phyloP scores from a whole-genome alignment of 2,329 filamentous ascomycete species.

The Penicillium digitatum region DNA sequence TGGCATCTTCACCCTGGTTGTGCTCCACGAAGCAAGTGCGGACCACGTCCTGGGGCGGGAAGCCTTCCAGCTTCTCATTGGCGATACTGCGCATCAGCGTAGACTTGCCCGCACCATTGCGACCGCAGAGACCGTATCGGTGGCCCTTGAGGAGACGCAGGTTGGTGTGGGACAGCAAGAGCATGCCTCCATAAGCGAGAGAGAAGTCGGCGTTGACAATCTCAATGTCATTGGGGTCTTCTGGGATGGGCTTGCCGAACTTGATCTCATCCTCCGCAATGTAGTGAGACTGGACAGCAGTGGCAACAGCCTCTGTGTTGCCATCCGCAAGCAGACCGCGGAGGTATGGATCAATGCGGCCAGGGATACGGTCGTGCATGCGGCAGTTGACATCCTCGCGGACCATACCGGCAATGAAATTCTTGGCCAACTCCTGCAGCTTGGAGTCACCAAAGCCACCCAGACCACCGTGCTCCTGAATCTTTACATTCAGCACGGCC shows the following conservation, averaged over 20 bases:
- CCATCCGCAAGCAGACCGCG: slow-evolving; percentile 62
- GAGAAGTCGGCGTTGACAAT: slow-evolving; percentile 99
- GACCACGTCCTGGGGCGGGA: slow-evolving; percentile 86
- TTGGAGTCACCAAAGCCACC: slow-evolving; percentile 58
- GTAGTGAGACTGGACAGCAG: slow-evolving; percentile 72
- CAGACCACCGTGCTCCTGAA: slow-evolving; percentile 65
- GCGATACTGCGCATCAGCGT: slow-evolving; percentile 97
- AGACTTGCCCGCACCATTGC: slow-evolving; percentile 98
- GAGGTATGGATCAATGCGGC: slow-evolving; percentile 70
- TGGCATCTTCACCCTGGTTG: slow-evolving; percentile 96
- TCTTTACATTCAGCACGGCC: slow-evolving; percentile 68
- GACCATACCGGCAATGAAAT: slow-evolving; percentile 78
- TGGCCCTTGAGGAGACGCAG: slow-evolving; percentile 91
- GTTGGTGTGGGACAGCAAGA: slow-evolving; percentile 93
- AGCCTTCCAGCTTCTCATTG: slow-evolving; percentile 92
- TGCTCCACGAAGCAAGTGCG: slow-evolving; percentile 98
- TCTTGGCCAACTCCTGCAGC: slow-evolving; percentile 63
- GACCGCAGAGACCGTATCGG: slow-evolving; percentile 92
- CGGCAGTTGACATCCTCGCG: slow-evolving; percentile 84
- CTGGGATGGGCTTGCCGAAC: slow-evolving; percentile 76
- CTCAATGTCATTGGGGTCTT: slow-evolving; percentile 87
- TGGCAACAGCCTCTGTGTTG: slow-evolving; percentile 62
- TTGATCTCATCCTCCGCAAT: slow-evolving; percentile 81
- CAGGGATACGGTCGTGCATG: slow-evolving; percentile 67
- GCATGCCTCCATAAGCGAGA: slow-evolving; percentile 94